A percentile compares a stretch with the other conserved stretches of the same genome.
These are phyloP conservation scores for Arachis stenosperma DNA, from an alignment of 306 rosid genomes.

Conservation along the genomic window DNA sequence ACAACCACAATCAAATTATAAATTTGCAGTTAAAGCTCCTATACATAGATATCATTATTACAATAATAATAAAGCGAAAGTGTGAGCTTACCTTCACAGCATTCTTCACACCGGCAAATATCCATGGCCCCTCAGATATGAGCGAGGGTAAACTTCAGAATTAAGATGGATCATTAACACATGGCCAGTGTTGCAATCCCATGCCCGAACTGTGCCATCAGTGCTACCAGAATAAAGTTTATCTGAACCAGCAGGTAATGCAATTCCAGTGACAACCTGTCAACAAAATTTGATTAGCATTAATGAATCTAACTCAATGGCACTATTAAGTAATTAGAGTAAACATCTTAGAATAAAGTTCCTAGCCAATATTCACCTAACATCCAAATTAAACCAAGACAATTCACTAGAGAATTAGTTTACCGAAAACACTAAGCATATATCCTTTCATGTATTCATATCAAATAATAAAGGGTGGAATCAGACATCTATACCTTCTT, in stretches of 20 bases:
- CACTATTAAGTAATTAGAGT: no score
- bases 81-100: constrained; percentile 38
- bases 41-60: background rate
- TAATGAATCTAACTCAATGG: no score
- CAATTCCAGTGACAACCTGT: constrained; percentile 52
- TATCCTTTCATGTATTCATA: background rate
- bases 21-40: background rate
- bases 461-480: background rate
- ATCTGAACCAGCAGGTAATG: constrained; percentile 38
- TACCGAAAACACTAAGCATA: background rate
- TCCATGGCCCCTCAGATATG: constrained; percentile 45
- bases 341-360: no score
- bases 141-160: constrained; percentile 39
- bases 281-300: background rate
- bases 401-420: background rate
- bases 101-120: constrained; percentile 44
- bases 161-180: constrained; percentile 34
- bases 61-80: background rate
- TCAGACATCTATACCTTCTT: constrained; percentile 41
- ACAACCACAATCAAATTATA: background rate
- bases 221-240: constrained; percentile 23
- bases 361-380: no score
- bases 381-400: background rate
- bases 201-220: constrained; percentile 46
- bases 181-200: constrained; percentile 50